Conservation (phyloP, 768 basidiomycete genomes). For the Hirschioporus abietinus region DNA sequence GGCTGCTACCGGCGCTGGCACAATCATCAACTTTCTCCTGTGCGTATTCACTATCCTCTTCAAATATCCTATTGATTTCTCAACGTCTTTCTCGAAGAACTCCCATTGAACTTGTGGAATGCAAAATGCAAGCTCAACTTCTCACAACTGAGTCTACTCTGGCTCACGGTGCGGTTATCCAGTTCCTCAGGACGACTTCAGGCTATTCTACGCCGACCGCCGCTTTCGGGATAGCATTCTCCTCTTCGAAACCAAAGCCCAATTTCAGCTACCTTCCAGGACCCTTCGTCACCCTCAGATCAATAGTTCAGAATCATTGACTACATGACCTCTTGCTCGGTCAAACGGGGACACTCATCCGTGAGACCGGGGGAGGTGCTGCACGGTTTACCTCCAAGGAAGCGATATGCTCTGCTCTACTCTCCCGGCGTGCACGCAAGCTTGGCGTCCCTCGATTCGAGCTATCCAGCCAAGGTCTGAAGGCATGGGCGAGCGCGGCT, state of each 20-base stretch:
- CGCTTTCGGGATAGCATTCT: constrained; percentile 7
- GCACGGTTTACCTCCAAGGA: constrained; percentile 94
- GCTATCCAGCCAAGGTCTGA: constrained; percentile 40
- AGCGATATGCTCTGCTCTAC: constrained; percentile 58
- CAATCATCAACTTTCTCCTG: constrained; percentile 83
- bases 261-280: constrained; percentile 53
- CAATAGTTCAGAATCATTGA: constrained; percentile 62
- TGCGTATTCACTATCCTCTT: constrained; percentile 23
- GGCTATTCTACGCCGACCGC: constrained; percentile 15
- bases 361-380: constrained; percentile 86
- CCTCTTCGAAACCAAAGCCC: constrained; percentile 15
- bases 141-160: constrained; percentile 34
- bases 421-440: constrained; percentile 46
- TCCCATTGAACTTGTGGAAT: constrained; percentile 92
- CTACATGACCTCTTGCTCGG: constrained; percentile 90
- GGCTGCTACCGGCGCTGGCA: constrained; percentile 83
- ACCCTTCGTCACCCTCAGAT: constrained; percentile 59
- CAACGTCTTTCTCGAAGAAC: constrained; percentile 43
- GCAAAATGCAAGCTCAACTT: constrained; percentile 97
- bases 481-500: constrained; percentile 77
- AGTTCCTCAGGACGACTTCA: constrained; percentile 7
- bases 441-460: constrained; percentile 16
- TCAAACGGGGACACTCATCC: constrained; percentile 87
- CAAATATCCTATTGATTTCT: not conserved
- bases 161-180: not conserved